These are phyloP conservation scores for Starmera amethionina DNA, from an alignment of 805 yeast genomes.

Conservation along the genomic window DNA sequence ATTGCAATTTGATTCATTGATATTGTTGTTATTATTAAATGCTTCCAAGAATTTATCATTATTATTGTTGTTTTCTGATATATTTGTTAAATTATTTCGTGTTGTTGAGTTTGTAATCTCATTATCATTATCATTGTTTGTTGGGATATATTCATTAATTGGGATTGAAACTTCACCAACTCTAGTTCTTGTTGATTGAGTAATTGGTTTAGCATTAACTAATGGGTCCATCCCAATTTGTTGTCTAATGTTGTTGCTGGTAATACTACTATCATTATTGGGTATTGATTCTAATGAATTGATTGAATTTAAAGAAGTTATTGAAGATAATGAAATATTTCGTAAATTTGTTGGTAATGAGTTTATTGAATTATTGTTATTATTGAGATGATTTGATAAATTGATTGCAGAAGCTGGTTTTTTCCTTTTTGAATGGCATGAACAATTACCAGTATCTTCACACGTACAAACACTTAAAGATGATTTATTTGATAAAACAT, in stretches of 20 bases:
- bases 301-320: background rate
- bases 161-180: constrained; percentile 30
- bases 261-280: background rate
- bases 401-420: background rate
- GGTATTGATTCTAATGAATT: constrained; percentile 2
- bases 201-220: constrained; percentile 16
- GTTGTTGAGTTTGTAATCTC: constrained; percentile 5
- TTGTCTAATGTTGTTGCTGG: constrained; percentile 1
- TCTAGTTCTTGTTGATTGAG: constrained; percentile 16
- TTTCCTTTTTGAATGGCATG: constrained; percentile 17
- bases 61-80: background rate
- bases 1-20: background rate
- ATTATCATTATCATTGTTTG: constrained; percentile 21
- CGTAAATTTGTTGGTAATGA: background rate
- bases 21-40: background rate
- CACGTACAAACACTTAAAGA: constrained; percentile 16
- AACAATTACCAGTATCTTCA: constrained; percentile 17
- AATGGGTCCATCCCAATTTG: constrained; percentile 21
- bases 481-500: too few relatives aligned
- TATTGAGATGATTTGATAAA: constrained; percentile 1
- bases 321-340: constrained; percentile 1
- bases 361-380: constrained; percentile 1
- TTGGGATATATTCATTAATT: constrained; percentile 26
- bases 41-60: too few relatives aligned
- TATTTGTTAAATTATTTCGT: constrained; percentile 5